These are phyloP conservation scores for Immersiporthe knoxdaviesiana DNA, from an alignment of 2,329 filamentous ascomycete genomes.

Conservation along the genomic window DNA sequence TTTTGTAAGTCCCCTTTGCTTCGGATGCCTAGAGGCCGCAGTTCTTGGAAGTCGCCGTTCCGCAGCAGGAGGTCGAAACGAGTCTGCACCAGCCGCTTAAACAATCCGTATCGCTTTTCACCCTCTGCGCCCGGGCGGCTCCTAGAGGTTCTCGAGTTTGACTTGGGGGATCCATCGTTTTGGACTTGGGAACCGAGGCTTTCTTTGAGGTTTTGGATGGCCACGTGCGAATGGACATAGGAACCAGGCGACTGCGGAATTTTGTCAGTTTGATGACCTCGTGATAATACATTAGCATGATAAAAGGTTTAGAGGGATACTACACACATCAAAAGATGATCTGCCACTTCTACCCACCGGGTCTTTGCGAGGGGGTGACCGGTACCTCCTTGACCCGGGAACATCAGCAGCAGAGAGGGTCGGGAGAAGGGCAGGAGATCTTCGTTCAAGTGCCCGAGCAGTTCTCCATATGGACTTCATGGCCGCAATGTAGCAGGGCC, in stretches of 20 bases:
- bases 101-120: slow-evolving; percentile 27
- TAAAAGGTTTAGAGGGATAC: no score
- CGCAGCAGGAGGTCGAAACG: slow-evolving; percentile 44
- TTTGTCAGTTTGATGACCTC: slow-evolving; percentile 6
- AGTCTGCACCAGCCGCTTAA: slow-evolving; percentile 34
- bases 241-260: not conserved
- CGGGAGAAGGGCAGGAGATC: slow-evolving; percentile 19
- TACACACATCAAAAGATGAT: not conserved
- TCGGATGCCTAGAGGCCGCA: slow-evolving; percentile 41
- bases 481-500: slow-evolving; percentile 9
- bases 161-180: not conserved
- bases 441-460: slow-evolving; percentile 28
- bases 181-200: slow-evolving; percentile 22
- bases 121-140: not conserved
- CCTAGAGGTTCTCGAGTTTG: no score
- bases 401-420: slow-evolving; percentile 8
- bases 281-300: not conserved
- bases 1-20: slow-evolving; percentile 47
- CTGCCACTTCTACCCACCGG: not conserved
- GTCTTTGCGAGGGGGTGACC: not conserved
- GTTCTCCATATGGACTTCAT: slow-evolving; percentile 29
- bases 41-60: slow-evolving; percentile 35
- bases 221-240: slow-evolving; percentile 26
- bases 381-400: slow-evolving; percentile 1
- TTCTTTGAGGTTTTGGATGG: slow-evolving; percentile 26